A percentile compares a stretch with the other conserved stretches of the same genome.
Evolutionary conservation across 2,329 filamentous ascomycete genomes (phyloP).

Genomic region (Aspergillus quadrilineatus): DNA sequence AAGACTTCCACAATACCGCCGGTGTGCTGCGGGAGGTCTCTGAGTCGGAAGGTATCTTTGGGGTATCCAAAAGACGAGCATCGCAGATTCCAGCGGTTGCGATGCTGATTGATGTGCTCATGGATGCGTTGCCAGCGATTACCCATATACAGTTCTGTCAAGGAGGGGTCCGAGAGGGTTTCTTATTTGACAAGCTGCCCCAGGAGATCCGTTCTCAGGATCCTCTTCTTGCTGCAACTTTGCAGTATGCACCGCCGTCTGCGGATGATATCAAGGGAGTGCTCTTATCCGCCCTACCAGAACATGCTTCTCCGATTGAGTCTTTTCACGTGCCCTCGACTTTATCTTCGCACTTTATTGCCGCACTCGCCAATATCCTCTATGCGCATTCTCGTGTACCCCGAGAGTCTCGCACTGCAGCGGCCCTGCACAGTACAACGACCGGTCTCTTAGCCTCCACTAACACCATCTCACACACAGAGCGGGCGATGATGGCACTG

Average conservation of each 20-base stretch:
- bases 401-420: constrained; percentile 60
- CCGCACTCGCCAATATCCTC: constrained; percentile 60
- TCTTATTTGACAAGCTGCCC: constrained; percentile 70
- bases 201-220: constrained; percentile 59
- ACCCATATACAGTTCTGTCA: constrained; percentile 78
- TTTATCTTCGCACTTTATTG: constrained; percentile 50
- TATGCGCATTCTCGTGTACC: constrained; percentile 53
- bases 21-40: constrained; percentile 44
- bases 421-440: constrained; percentile 70
- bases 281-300: constrained; percentile 51
- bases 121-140: constrained; percentile 67
- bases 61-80: constrained; percentile 76
- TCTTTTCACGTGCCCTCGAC: constrained; percentile 36
- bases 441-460: constrained; percentile 64
- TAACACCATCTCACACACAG: constrained; percentile 72
- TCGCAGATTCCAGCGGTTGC: constrained; percentile 81
- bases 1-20: constrained; percentile 59
- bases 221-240: constrained; percentile 65
- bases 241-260: constrained; percentile 52
- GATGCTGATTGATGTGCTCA: constrained; percentile 73
- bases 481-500: constrained; percentile 69
- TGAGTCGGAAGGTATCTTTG: constrained; percentile 53
- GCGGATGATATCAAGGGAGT: constrained; percentile 49
- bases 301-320: constrained; percentile 17
- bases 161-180: constrained; percentile 82